Conservation (phyloP, 169 alveolate genomes). For the Eimeria acervulina region DNA sequence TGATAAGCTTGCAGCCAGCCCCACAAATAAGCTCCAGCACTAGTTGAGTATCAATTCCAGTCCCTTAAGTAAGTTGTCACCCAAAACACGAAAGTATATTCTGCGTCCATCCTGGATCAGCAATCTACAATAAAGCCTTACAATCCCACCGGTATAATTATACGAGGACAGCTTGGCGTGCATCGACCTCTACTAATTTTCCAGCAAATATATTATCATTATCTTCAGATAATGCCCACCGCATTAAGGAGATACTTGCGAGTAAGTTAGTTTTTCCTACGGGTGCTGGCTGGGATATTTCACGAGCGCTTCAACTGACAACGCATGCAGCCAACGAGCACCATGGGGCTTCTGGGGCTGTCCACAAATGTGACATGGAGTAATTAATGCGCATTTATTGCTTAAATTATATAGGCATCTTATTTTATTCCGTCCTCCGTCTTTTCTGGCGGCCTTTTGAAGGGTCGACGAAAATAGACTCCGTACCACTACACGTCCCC, state of each 20-base stretch:
- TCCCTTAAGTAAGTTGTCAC: background rate
- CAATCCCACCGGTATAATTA: background rate
- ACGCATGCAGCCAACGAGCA: constrained; percentile 46
- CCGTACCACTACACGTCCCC: background rate
- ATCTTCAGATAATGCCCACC: background rate
- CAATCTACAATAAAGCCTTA: background rate
- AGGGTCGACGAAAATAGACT: background rate
- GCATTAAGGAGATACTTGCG: background rate
- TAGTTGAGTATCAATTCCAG: background rate
- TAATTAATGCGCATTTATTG: background rate
- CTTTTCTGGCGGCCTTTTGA: background rate
- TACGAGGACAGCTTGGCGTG: background rate
- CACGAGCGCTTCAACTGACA: background rate
- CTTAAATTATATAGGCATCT: background rate
- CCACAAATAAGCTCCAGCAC: background rate
- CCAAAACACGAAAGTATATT: background rate
- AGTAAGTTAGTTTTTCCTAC: background rate
- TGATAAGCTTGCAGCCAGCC: background rate
- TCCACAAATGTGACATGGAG: background rate
- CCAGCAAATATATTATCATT: background rate
- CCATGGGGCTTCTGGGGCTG: constrained; percentile 55
- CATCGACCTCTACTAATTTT: background rate
- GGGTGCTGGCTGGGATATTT: background rate
- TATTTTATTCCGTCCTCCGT: background rate
- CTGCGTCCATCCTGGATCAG: background rate